phyloP scores from a whole-genome alignment of 1,284 basidiomycete genomes.

The Cystobasidium slooffiae region DNA sequence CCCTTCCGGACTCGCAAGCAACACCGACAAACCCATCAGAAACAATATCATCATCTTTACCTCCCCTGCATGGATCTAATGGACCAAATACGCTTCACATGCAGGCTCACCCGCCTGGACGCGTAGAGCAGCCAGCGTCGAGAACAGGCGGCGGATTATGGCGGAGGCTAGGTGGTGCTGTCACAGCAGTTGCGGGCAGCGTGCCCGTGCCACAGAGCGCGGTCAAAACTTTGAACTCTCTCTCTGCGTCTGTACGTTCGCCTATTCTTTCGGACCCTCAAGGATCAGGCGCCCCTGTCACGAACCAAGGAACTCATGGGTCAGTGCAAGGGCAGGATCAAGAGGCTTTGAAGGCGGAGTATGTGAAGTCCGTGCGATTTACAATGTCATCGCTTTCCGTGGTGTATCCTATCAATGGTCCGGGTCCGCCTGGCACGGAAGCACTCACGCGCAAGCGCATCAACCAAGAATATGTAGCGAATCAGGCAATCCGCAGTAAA shows the following conservation, averaged over 20 bases:
- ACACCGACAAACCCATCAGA: neutral
- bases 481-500: conserved; percentile 54
- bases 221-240: conserved; percentile 11
- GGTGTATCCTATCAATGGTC: conserved; percentile 54
- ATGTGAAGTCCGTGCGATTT: conserved; percentile 53
- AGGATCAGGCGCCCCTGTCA: neutral
- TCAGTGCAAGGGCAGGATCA: neutral
- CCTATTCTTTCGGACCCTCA: neutral
- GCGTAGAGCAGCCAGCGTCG: neutral
- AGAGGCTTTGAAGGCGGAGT: conserved; percentile 5
- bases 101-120: neutral
- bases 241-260: conserved; percentile 1
- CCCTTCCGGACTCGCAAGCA: neutral
- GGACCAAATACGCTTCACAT: neutral
- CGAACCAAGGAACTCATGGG: neutral
- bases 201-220: conserved; percentile 43
- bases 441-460: conserved; percentile 50
- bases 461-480: conserved; percentile 65
- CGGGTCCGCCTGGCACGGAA: conserved; percentile 50
- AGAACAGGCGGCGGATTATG: conserved; percentile 13
- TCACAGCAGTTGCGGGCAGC: conserved; percentile 35
- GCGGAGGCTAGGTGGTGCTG: conserved; percentile 36
- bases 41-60: neutral
- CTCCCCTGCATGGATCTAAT: neutral
- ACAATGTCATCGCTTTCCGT: conserved; percentile 53